These are phyloP conservation scores for Cucumis melo DNA, from an alignment of 306 rosid species.

Conservation along the genomic window DNA sequence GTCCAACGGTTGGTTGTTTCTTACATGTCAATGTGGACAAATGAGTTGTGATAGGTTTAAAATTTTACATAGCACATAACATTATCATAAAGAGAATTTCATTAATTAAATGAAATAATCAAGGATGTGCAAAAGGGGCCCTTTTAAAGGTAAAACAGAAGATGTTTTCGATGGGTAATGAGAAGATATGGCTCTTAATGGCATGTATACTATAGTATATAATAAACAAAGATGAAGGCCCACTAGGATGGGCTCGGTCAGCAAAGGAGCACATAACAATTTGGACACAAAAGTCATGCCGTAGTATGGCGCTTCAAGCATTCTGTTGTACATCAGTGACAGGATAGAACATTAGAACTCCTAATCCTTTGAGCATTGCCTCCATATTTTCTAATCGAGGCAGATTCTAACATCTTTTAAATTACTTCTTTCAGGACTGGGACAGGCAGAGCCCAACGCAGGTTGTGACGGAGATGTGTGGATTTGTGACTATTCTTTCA, in stretches of 20 bases:
- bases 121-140: too few relatives aligned
- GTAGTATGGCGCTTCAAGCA: background rate
- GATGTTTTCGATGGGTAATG: too few relatives aligned
- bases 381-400: background rate
- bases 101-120: too few relatives aligned
- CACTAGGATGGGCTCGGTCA: background rate
- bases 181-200: too few relatives aligned
- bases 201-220: background rate
- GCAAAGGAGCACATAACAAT: background rate
- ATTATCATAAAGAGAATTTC: background rate
- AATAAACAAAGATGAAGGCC: background rate
- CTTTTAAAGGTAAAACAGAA: too few relatives aligned
- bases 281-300: background rate
- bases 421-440: slow-evolving; percentile 78
- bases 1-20: background rate
- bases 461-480: slow-evolving; percentile 93
- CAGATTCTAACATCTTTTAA: background rate
- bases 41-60: background rate
- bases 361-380: background rate
- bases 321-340: background rate
- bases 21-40: background rate
- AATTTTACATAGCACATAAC: background rate
- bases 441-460: slow-evolving; percentile 99
- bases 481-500: slow-evolving; percentile 95
- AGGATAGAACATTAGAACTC: background rate